These are phyloP conservation scores for Sarocladiaceae sp. DNA, from an alignment of 2,329 filamentous ascomycete species.

Conservation along the genomic window DNA sequence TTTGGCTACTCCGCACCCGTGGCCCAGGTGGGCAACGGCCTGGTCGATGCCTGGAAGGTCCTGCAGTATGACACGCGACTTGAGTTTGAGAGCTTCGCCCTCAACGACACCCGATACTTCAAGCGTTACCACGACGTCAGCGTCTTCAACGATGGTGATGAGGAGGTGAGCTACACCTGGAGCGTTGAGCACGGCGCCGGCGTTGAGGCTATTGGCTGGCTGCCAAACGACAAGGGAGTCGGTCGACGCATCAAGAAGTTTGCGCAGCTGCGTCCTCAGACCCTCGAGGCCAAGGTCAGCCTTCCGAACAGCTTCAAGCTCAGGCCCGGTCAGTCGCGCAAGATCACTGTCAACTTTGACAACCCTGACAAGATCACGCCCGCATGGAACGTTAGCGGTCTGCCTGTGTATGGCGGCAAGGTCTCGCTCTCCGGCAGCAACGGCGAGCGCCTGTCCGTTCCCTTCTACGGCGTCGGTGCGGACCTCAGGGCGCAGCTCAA, in stretches of 20 bases:
- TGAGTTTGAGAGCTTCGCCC: conserved; percentile 32
- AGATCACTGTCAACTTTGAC: conserved; percentile 21
- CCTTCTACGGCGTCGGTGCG: conserved; percentile 23
- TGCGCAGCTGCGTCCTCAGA: conserved; percentile 9
- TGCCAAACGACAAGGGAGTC: conserved; percentile 10
- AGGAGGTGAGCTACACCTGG: conserved; percentile 30
- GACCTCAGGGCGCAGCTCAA: conserved; percentile 11
- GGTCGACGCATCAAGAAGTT: conserved; percentile 9
- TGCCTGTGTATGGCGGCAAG: conserved; percentile 32
- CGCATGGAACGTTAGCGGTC: conserved; percentile 22
- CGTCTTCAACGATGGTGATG: conserved; percentile 33
- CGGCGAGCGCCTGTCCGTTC: conserved; percentile 26
- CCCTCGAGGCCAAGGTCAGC: conserved; percentile 18
- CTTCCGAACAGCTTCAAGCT: conserved; percentile 18
- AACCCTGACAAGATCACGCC: conserved; percentile 19
- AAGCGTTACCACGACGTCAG: conserved; percentile 15
- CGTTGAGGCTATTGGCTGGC: conserved; percentile 27
- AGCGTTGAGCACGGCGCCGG: conserved; percentile 27
- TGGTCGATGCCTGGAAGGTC: conserved; percentile 41
- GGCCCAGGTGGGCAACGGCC: conserved; percentile 33
- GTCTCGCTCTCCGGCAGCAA: conserved; percentile 24
- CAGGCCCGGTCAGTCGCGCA: conserved; percentile 19
- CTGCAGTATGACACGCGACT: conserved; percentile 35
- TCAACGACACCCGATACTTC: conserved; percentile 41
- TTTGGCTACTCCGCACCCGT: conserved; percentile 30